Evolutionary conservation across 495 filamentous ascomycete genomes (phyloP), one percentile per base, ranked within the genome.

Genomic region (Thozetella sp.): DNA sequence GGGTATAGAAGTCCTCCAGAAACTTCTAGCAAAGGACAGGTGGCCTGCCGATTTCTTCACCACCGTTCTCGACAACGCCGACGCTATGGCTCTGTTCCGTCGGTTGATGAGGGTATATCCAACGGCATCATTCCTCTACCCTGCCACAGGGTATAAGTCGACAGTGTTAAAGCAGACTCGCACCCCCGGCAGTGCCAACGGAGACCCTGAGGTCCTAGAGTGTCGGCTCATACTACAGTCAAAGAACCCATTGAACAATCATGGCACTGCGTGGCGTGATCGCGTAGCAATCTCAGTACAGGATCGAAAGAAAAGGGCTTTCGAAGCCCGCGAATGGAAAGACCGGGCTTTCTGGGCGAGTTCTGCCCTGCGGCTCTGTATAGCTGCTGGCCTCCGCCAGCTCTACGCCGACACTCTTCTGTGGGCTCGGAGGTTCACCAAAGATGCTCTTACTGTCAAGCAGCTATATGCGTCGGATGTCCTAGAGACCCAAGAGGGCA

Each of bases 341-440:
- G 52, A 46, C 1, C 61, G 63, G 3, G 48, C 54, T 11, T 58
- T 56, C 13, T 67, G 64, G 61, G 57, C 58, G 3, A 43, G 27
- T 22, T 65, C 62, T 10, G 67, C 59, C 19, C 55, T 69, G 22
- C 51, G 59, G 30, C 27, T 67, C 19, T 58, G 55, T 26, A 64
- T 72, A 22, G 67, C 64, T 12, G 54, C 62, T n/a, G 59, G 61
- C 12, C 60, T 54, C 9, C 25, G 63, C 20, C 53, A 58, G n/a
- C 53, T 69, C 19, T 72, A 72, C 43, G 56, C 57, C 2, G 61
- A 62, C 0, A 63, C 64, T 1, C 27, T 69, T 0, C 15, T 19
- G 1, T 72, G 69, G 69, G 56, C 64, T n/a, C 51, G 59, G 25
- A 56, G 61, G 19, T 69, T 66, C 30, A 53, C 64, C 26, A 61